Evolutionary conservation across 352 stramenopile species (phyloP).

Genomic region (Phytophthora meadii): DNA sequence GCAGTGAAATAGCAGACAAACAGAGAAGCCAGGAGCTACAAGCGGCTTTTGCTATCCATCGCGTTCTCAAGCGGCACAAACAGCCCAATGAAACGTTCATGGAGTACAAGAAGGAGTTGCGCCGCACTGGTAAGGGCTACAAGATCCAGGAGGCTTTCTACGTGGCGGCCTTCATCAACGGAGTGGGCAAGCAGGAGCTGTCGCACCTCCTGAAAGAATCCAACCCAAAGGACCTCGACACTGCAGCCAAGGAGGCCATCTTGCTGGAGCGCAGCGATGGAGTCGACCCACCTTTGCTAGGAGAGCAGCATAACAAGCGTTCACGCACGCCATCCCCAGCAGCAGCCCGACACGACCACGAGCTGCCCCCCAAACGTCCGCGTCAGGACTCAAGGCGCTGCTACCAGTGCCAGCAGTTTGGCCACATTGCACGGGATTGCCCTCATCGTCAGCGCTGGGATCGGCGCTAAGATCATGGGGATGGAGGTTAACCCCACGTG

Average conservation of each 20-base stretch:
- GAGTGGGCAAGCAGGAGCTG: slow-evolving; percentile 21
- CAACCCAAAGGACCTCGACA: slow-evolving; percentile 26
- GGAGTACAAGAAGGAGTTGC: slow-evolving; percentile 31
- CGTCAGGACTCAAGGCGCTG: slow-evolving; percentile 21
- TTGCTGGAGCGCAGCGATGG: slow-evolving; percentile 31
- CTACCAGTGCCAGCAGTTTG: slow-evolving; percentile 25
- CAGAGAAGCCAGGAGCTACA: slow-evolving; percentile 22
- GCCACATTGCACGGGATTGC: slow-evolving; percentile 37
- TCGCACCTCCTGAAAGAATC: slow-evolving; percentile 25
- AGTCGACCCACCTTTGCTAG: slow-evolving; percentile 11
- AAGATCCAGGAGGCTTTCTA: slow-evolving; percentile 31
- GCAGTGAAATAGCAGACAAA: slow-evolving; percentile 14
- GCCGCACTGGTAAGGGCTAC: slow-evolving; percentile 22
- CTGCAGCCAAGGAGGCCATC: slow-evolving; percentile 34
- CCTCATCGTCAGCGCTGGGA: slow-evolving; percentile 25
- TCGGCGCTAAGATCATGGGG: slow-evolving; percentile 12
- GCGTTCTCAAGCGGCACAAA: slow-evolving; percentile 25
- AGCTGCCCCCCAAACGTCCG: slow-evolving; percentile 24
- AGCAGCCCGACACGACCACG: background rate
- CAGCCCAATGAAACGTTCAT: slow-evolving; percentile 31
- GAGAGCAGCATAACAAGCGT: slow-evolving; percentile 9
- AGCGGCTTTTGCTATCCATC: slow-evolving; percentile 27
- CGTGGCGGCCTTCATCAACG: slow-evolving; percentile 38
- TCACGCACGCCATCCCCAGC: background rate
- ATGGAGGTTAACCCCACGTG: slow-evolving; percentile 11